Conservation (phyloP, 768 basidiomycete species). For the Phylloporus sp. region DNA sequence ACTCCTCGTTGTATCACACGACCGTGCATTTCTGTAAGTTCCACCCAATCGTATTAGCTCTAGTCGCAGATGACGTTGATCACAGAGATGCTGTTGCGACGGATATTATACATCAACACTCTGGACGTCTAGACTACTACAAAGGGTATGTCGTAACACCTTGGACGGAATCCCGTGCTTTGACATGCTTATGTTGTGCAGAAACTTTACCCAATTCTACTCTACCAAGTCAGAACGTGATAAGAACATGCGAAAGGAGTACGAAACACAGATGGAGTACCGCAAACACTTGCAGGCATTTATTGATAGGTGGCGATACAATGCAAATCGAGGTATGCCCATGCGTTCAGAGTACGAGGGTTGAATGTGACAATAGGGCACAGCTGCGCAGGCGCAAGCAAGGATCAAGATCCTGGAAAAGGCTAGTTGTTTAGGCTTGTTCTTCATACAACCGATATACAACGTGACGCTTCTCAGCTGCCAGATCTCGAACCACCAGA, state of each 20-base stretch:
- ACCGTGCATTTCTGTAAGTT: constrained; percentile 87
- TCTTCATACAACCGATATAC: not conserved
- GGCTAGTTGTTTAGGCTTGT: constrained; percentile 32
- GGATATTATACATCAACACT: constrained; percentile 97
- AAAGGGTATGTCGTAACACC: constrained; percentile 60
- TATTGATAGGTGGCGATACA: constrained; percentile 98
- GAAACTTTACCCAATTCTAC: constrained; percentile 98
- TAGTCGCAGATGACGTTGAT: not conserved
- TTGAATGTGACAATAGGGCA: constrained; percentile 5
- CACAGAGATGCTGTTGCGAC: constrained; percentile 89
- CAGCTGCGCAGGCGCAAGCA: constrained; percentile 83
- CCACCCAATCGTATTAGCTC: not conserved
- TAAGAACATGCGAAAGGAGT: constrained; percentile 87
- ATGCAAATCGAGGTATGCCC: constrained; percentile 79
- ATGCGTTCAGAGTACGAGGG: not conserved
- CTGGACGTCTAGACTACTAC: constrained; percentile 90
- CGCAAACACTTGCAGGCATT: constrained; percentile 94
- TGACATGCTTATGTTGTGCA: constrained; percentile 25
- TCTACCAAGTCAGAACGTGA: constrained; percentile 96
- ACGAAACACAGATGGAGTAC: constrained; percentile 94
- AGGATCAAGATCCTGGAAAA: constrained; percentile 79
- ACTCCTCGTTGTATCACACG: constrained; percentile 95
- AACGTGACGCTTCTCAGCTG: constrained; percentile 44
- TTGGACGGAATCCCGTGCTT: not conserved
- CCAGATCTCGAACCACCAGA: constrained; percentile 93